phyloP scores from a whole-genome alignment of 768 basidiomycete genomes.

The Rhizopogon vinicolor region DNA sequence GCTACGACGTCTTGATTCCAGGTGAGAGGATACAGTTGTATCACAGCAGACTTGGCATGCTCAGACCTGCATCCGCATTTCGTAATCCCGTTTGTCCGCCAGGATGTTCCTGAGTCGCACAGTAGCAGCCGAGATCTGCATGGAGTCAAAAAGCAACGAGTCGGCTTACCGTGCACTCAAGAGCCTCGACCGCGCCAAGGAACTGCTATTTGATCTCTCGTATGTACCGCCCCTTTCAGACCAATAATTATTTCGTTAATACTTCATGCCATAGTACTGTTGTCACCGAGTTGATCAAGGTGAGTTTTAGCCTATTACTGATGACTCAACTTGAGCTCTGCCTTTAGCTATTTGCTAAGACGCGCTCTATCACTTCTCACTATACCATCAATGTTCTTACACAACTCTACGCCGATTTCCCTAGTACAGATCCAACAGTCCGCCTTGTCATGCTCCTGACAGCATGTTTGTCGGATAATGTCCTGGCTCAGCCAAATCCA shows the following conservation, averaged over 20 bases:
- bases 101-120: conserved; percentile 84
- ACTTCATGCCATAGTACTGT: conserved; percentile 26
- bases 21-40: conserved; percentile 36
- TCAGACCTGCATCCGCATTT: conserved; percentile 1
- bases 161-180: conserved; percentile 67
- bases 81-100: not conserved
- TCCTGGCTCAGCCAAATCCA: conserved; percentile 22
- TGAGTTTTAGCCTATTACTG: conserved; percentile 17
- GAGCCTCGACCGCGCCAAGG: conserved; percentile 56
- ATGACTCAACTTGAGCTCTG: conserved; percentile 5
- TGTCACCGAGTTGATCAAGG: conserved; percentile 67
- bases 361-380: conserved; percentile 55
- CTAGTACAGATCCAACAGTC: conserved; percentile 52
- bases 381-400: conserved; percentile 50
- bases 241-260: not conserved
- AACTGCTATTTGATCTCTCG: conserved; percentile 66
- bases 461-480: conserved; percentile 43
- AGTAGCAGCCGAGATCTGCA: conserved; percentile 78
- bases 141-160: conserved; percentile 74
- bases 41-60: not conserved
- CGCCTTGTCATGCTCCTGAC: conserved; percentile 73
- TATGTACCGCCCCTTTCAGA: conserved; percentile 28
- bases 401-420: conserved; percentile 64
- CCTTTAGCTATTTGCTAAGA: conserved; percentile 60
- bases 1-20: conserved; percentile 62